These are phyloP conservation scores for Primulina huaijiensis DNA, from an alignment of 257 asterid species.

Conservation along the genomic window DNA sequence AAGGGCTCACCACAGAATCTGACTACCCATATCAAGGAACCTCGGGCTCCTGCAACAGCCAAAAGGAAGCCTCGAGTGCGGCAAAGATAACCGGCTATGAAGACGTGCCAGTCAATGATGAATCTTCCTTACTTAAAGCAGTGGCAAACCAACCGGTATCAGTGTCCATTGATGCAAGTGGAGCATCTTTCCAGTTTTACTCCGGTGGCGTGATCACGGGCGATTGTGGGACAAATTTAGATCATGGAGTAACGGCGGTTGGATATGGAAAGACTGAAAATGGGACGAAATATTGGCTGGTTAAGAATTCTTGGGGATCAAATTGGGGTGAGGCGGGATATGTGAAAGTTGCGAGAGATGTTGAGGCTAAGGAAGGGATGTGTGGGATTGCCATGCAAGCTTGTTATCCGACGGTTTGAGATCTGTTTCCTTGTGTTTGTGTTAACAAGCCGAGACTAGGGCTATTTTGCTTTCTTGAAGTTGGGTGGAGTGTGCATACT, in stretches of 20 bases:
- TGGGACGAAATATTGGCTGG: constrained; percentile 43
- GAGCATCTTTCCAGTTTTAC: constrained; percentile 31
- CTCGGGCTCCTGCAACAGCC: constrained; percentile 31
- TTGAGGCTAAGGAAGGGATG: constrained; percentile 23
- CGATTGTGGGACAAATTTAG: constrained; percentile 34
- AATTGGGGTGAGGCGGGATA: constrained; percentile 41
- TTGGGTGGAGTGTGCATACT: too few relatives aligned
- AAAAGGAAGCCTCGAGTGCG: constrained; percentile 14
- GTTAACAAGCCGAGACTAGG: too few relatives aligned
- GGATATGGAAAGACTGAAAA: constrained; percentile 34
- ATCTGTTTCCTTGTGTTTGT: background rate
- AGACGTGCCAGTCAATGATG: constrained; percentile 38
- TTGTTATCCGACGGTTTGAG: constrained; percentile 42
- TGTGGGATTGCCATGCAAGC: constrained; percentile 49
- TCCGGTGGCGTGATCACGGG: constrained; percentile 35
- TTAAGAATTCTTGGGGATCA: constrained; percentile 44
- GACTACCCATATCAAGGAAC: constrained; percentile 36
- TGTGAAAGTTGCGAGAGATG: constrained; percentile 29
- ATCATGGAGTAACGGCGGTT: constrained; percentile 44
- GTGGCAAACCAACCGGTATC: constrained; percentile 39
- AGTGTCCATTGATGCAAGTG: constrained; percentile 39
- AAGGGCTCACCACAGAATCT: constrained; percentile 35
- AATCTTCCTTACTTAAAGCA: constrained; percentile 29
- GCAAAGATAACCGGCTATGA: constrained; percentile 37
- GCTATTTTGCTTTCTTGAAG: too few relatives aligned